A percentile compares a stretch with the other conserved stretches of the same genome.
phyloP scores from a whole-genome alignment of 2,329 filamentous ascomycete genomes.

The Hymenoscyphus linearis region DNA sequence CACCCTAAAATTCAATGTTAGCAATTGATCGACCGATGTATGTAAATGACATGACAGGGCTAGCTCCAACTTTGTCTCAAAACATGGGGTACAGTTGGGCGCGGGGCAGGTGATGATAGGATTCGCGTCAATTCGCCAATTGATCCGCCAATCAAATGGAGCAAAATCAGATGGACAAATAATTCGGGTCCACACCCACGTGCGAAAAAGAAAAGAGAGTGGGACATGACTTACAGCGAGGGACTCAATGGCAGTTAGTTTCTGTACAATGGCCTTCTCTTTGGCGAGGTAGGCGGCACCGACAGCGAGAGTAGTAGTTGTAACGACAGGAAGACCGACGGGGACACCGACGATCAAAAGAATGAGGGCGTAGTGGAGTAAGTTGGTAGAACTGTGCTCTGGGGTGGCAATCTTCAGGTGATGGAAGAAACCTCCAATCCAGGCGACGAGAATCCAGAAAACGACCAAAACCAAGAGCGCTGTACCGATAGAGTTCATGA shows the following conservation, averaged over 20 bases:
- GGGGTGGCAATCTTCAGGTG: conserved; percentile 58
- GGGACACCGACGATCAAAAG: conserved; percentile 74
- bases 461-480: conserved; percentile 69
- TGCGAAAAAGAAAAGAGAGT: neutral
- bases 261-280: conserved; percentile 75
- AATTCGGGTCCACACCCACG: too few species aligned
- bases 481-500: conserved; percentile 78
- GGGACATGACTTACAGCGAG: conserved; percentile 42
- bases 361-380: conserved; percentile 65
- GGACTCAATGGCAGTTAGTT: conserved; percentile 73
- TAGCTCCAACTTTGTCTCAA: neutral
- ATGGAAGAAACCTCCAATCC: conserved; percentile 77
- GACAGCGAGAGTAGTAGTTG: conserved; percentile 71
- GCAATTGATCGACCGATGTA: conserved; percentile 3
- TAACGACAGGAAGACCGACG: conserved; percentile 74
- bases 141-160: neutral
- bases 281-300: conserved; percentile 72
- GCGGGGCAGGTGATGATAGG: neutral
- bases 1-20: conserved; percentile 40
- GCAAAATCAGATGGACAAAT: neutral
- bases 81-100: neutral
- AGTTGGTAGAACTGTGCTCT: conserved; percentile 52
- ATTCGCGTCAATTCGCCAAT: neutral
- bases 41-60: neutral
- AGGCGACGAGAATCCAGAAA: conserved; percentile 68